A percentile compares a stretch with the other conserved stretches of the same genome.
Evolutionary conservation across 192 early-diverging fungal genomes (phyloP).

Genomic region (Coemansia sp.): DNA sequence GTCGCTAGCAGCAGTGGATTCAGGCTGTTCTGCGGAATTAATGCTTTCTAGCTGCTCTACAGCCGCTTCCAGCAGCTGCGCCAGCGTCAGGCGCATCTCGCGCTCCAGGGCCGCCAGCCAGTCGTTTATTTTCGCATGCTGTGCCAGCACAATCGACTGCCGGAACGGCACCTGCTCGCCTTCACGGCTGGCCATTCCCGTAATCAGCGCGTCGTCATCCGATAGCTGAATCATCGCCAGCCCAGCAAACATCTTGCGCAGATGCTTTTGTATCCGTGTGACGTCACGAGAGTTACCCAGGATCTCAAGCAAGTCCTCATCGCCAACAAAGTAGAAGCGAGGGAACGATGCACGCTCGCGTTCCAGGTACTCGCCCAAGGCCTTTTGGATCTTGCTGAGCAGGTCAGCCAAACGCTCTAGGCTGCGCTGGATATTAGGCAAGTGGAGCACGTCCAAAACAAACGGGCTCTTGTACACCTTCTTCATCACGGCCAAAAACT

Average conservation of each 20-base stretch:
- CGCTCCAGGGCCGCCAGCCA: conserved; percentile 93
- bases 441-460: conserved; percentile 90
- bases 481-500: conserved; percentile 98
- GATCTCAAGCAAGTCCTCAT: conserved; percentile 99
- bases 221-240: conserved; percentile 77
- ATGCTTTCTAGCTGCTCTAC: conserved; percentile 64
- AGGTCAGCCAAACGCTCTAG: conserved; percentile 92
- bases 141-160: conserved; percentile 71
- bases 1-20: conserved; percentile 57
- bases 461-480: conserved; percentile 98
- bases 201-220: conserved; percentile 72
- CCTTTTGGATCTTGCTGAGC: conserved; percentile 94
- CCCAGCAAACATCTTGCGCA: conserved; percentile 99
- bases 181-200: conserved; percentile 88
- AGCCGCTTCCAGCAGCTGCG: conserved; percentile 69
- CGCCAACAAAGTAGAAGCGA: conserved; percentile 99
- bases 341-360: conserved; percentile 95
- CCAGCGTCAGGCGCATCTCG: conserved; percentile 90
- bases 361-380: conserved; percentile 98
- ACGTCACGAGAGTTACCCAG: conserved; percentile 98
- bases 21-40: conserved; percentile 60
- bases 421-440: conserved; percentile 92
- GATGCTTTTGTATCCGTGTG: conserved; percentile 93
- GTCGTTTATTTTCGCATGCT: conserved; percentile 92
- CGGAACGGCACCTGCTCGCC: conserved; percentile 86